phyloP scores from a whole-genome alignment of 140 eudicot species.

The Stevia rebaudiana region DNA sequence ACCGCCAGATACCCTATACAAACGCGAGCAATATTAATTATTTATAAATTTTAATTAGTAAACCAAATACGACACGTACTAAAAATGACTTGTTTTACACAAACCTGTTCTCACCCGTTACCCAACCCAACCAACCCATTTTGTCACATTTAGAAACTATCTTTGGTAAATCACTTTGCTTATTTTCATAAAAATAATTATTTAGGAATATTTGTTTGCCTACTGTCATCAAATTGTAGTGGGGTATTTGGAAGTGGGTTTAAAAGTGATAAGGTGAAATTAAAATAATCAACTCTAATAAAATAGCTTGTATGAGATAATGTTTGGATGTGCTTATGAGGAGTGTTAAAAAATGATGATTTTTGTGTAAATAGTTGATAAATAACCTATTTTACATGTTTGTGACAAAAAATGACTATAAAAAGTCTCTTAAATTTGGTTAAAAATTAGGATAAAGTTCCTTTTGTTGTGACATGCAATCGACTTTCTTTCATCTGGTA shows the following conservation, averaged over 20 bases:
- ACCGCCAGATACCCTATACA: constrained; percentile 73
- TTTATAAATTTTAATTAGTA: neutral
- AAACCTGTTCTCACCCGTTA: neutral
- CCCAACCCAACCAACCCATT: neutral
- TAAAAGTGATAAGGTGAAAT: neutral
- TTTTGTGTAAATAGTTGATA: neutral
- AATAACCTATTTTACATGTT: neutral
- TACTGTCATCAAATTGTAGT: neutral
- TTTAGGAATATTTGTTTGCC: neutral
- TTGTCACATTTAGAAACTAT: neutral
- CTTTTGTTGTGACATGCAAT: neutral
- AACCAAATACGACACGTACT: neutral
- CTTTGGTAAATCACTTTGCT: neutral
- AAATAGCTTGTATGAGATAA: neutral
- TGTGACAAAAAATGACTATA: neutral
- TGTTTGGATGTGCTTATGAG: neutral
- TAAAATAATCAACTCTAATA: neutral
- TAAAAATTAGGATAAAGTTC: neutral
- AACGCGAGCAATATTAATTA: neutral
- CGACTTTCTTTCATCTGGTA: neutral
- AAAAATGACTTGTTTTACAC: neutral
- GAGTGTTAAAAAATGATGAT: neutral
- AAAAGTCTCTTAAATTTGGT: neutral
- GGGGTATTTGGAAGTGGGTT: neutral
- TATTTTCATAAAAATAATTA: too few species aligned